A percentile compares a stretch with the other conserved stretches of the same genome.
Conservation (phyloP, 495 filamentous ascomycete genomes). For the Penicillium turbatum region DNA sequence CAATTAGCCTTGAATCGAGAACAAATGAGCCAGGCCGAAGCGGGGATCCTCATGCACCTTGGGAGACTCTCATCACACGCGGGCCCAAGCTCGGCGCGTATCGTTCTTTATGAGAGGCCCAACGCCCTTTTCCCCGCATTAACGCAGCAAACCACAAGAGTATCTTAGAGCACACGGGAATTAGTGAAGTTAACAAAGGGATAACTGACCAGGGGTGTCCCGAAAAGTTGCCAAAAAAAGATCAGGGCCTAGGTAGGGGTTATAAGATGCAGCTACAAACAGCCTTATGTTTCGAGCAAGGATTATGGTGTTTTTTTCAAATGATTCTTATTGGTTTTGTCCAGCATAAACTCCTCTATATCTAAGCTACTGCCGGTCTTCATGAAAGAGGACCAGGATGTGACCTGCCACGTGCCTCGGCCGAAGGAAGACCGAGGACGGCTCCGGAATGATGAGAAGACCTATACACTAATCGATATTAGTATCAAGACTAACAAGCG, state of each 20-base stretch:
- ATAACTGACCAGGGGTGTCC: constrained; percentile 2
- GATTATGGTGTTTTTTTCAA: background rate
- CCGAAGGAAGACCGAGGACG: background rate
- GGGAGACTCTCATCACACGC: constrained; percentile 25
- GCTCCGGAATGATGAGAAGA: background rate
- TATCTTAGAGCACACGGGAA: constrained; percentile 1
- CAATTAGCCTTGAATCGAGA: background rate
- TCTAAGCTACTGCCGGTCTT: background rate
- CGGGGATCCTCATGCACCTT: constrained; percentile 25
- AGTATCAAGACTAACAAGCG: constrained; percentile 16
- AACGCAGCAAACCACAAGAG: constrained; percentile 9
- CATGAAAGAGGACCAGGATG: background rate
- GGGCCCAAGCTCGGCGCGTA: constrained; percentile 24
- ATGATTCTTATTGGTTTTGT: constrained; percentile 5
- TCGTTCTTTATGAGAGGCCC: constrained; percentile 24
- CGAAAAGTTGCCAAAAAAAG: background rate
- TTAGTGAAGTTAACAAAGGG: background rate
- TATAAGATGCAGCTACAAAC: background rate
- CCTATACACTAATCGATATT: constrained; percentile 22
- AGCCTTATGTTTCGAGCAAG: background rate
- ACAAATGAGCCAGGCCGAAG: constrained; percentile 5
- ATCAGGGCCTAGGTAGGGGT: background rate
- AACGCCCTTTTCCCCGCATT: constrained; percentile 15
- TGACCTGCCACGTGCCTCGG: background rate
- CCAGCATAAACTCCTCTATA: background rate